These are phyloP conservation scores for Toxicodendron radicans DNA, from an alignment of 345 rosid species.

Conservation along the genomic window DNA sequence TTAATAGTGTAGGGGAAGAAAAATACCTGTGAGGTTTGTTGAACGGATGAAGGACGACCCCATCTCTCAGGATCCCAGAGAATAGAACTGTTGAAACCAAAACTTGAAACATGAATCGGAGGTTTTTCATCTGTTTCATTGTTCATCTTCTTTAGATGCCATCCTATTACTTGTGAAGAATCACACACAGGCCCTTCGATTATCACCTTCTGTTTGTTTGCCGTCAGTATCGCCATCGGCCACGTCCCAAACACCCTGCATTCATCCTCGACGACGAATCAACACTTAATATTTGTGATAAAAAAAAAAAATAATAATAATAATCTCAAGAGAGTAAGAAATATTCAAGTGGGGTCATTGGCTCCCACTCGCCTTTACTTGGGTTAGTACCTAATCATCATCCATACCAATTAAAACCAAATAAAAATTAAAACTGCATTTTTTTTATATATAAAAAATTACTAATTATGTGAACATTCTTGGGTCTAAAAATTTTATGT, in stretches of 20 bases:
- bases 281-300: no score
- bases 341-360: no score
- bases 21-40: conserved; percentile 61
- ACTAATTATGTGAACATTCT: no score
- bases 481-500: no score
- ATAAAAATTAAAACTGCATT: no score
- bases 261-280: not conserved
- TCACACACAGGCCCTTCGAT: conserved; percentile 90
- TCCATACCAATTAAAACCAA: no score
- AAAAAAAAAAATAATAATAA: no score
- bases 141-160: conserved; percentile 67
- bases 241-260: conserved; percentile 86
- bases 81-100: conserved; percentile 74
- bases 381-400: no score
- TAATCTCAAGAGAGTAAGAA: no score
- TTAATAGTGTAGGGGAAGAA: no score
- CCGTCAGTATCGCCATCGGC: conserved; percentile 74
- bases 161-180: conserved; percentile 78
- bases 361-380: no score
- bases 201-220: conserved; percentile 57
- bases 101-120: conserved; percentile 62
- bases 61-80: conserved; percentile 93
- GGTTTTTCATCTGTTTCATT: conserved; percentile 46
- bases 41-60: conserved; percentile 76
- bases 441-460: no score